phyloP scores from a whole-genome alignment of 176 grass and related monocot species.

The Rhynchospora tenuis region DNA sequence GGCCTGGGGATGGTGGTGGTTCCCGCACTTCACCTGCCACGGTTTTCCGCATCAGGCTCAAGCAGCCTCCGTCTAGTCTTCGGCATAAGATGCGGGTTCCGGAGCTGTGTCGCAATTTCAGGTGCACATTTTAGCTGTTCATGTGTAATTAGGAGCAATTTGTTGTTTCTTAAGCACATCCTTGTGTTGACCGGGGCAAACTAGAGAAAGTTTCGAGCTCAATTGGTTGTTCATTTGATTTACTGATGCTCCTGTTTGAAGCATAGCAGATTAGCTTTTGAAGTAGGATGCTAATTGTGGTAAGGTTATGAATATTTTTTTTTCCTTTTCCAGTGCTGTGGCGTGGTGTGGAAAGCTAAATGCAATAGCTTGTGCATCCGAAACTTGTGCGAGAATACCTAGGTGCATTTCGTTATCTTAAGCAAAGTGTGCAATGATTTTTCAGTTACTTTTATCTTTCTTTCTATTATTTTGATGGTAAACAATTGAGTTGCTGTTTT shows the following conservation, averaged over 20 bases:
- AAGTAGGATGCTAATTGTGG: background rate
- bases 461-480: background rate
- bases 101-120: slow-evolving; percentile 95
- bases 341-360: slow-evolving; percentile 90
- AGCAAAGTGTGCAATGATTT: background rate
- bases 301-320: slow-evolving; percentile 14
- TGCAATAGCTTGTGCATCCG: slow-evolving; percentile 83
- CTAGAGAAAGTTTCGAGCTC: background rate
- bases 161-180: background rate
- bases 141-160: background rate
- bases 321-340: slow-evolving; percentile 51
- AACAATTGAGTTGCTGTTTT: slow-evolving; percentile 27
- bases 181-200: background rate
- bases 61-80: slow-evolving; percentile 69
- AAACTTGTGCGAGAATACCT: slow-evolving; percentile 87
- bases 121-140: slow-evolving; percentile 25
- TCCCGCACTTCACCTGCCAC: slow-evolving; percentile 47
- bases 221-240: slow-evolving; percentile 3
- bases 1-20: slow-evolving; percentile 19
- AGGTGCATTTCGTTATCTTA: slow-evolving; percentile 36
- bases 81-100: slow-evolving; percentile 93
- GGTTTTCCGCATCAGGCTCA: slow-evolving; percentile 88
- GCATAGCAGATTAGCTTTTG: background rate
- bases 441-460: background rate
- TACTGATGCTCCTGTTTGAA: slow-evolving; percentile 9